Percentiles rank a stretch among this genome's conserved stretches.
Evolutionary conservation across 2,329 filamentous ascomycete species (phyloP).

Genomic region (Neopestalotiopsis rosae): DNA sequence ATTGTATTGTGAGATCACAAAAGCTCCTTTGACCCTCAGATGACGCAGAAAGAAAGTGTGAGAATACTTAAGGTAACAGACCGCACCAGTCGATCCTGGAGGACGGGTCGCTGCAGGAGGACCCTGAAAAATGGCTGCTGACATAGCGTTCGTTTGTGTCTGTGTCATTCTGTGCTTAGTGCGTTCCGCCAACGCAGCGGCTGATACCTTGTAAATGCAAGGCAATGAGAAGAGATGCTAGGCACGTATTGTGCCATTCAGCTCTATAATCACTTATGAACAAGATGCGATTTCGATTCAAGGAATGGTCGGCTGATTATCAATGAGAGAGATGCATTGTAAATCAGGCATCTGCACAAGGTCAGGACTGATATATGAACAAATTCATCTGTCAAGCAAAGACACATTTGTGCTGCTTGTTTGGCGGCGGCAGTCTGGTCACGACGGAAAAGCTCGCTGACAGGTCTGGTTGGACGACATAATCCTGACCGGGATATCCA

Average conservation of each 20-base stretch:
- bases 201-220: too few species aligned
- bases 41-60: background rate
- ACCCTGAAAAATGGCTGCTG: background rate
- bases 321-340: background rate
- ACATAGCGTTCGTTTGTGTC: background rate
- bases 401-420: background rate
- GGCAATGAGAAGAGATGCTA: too few species aligned
- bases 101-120: background rate
- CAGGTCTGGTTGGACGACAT: too few species aligned
- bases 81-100: background rate
- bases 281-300: background rate
- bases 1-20: background rate
- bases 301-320: background rate
- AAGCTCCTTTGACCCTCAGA: too few species aligned
- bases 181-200: background rate
- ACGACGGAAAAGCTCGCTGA: too few species aligned
- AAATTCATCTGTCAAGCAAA: background rate
- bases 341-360: background rate
- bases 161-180: background rate
- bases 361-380: background rate
- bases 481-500: background rate
- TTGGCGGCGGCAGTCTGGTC: background rate
- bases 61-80: slow-evolving; percentile 12
- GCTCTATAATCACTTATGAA: background rate
- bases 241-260: background rate